Conservation (phyloP, 2,329 filamentous ascomycete genomes). For the Cercospora beticola region DNA sequence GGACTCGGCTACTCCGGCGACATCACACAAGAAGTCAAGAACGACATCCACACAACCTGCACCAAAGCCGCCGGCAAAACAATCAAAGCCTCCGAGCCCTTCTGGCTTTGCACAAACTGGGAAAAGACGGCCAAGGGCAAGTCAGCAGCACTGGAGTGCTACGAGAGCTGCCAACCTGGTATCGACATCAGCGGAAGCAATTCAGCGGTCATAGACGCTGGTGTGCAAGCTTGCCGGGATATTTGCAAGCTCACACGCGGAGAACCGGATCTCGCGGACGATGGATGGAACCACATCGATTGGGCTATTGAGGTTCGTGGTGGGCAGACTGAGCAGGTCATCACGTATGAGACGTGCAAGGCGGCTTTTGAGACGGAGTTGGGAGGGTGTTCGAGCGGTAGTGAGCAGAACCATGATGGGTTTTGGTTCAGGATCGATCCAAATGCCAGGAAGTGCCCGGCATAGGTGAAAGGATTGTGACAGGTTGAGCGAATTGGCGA, state of each 20-base stretch:
- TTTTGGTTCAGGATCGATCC: conserved; percentile 1
- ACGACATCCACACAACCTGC: not conserved
- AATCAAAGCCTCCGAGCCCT: not conserved
- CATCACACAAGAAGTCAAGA: not conserved
- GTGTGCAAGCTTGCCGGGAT: not conserved
- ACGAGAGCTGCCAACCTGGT: not conserved
- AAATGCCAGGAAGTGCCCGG: not conserved
- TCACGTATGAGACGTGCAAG: not conserved
- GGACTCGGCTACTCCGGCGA: not conserved
- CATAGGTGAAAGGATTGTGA: not conserved
- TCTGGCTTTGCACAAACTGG: not conserved
- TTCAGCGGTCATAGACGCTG: not conserved
- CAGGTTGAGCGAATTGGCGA: not conserved
- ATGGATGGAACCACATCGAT: not conserved
- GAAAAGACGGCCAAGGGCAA: not conserved
- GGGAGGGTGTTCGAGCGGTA: not conserved
- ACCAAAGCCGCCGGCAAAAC: not conserved
- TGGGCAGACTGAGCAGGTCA: not conserved
- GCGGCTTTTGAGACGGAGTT: not conserved
- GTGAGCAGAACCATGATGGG: not conserved
- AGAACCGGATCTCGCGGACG: not conserved
- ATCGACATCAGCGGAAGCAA: not conserved
- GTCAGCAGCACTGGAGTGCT: not conserved
- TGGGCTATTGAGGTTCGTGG: not conserved
- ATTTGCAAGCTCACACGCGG: not conserved